Percentiles rank a stretch among this genome's conserved stretches.
Conservation (phyloP, 2,329 filamentous ascomycete species). For the Colletotrichum spinosum region DNA sequence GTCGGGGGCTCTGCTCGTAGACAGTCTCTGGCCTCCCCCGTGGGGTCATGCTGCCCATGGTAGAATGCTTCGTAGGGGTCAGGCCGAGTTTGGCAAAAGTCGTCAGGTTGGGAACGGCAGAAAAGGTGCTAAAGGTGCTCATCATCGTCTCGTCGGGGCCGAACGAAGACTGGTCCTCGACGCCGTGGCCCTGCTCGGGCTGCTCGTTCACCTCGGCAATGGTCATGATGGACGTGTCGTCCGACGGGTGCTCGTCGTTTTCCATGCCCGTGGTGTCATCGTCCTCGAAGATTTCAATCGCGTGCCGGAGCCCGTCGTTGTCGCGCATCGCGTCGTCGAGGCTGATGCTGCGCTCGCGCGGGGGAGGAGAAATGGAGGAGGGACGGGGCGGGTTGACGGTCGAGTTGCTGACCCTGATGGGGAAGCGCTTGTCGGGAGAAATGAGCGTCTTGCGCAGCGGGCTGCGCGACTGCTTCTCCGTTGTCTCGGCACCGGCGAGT, state of each 20-base stretch:
- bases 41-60: conserved; percentile 52
- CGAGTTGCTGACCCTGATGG: conserved; percentile 64
- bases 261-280: conserved; percentile 45
- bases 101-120: conserved; percentile 88
- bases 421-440: conserved; percentile 64
- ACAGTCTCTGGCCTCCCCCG: conserved; percentile 50
- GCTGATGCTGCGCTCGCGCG: conserved; percentile 53
- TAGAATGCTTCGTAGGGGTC: conserved; percentile 67
- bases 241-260: conserved; percentile 41
- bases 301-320: conserved; percentile 67
- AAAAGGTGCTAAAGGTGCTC: conserved; percentile 90
- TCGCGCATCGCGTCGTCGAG: conserved; percentile 66
- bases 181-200: conserved; percentile 43
- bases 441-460: conserved; percentile 55
- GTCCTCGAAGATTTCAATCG: conserved; percentile 74
- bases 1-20: conserved; percentile 50
- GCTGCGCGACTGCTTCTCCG: conserved; percentile 47
- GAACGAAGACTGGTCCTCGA: conserved; percentile 50
- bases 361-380: conserved; percentile 30
- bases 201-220: conserved; percentile 34
- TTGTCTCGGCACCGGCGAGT: conserved; percentile 49
- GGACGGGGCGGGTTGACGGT: conserved; percentile 39
- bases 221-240: conserved; percentile 38
- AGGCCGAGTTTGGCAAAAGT: conserved; percentile 81
- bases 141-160: conserved; percentile 78